Evolutionary conservation across 1,139 yeast species (phyloP).

Genomic region (Nematodospora anomalae): DNA sequence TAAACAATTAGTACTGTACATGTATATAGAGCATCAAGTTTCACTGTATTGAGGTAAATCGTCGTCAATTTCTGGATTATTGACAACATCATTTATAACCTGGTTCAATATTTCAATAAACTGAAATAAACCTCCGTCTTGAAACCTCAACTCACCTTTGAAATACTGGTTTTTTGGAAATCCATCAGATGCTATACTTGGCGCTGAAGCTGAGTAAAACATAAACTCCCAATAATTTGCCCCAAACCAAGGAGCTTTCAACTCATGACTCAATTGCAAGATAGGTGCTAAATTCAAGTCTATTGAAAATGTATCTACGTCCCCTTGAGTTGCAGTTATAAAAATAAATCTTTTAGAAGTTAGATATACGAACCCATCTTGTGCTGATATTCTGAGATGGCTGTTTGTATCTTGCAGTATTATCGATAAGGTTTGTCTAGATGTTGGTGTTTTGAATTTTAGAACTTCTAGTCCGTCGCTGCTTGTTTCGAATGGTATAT

Average conservation of each 20-base stretch:
- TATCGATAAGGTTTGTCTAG: constrained; percentile 27
- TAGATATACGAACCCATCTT: constrained; percentile 37
- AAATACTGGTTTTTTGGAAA: constrained; percentile 42
- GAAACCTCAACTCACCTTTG: constrained; percentile 39
- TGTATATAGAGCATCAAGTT: neutral
- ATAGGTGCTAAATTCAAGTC: constrained; percentile 24
- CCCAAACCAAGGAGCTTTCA: constrained; percentile 57
- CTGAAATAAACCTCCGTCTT: constrained; percentile 50
- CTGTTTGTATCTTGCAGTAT: constrained; percentile 16
- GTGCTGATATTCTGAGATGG: constrained; percentile 26
- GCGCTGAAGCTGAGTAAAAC: constrained; percentile 33
- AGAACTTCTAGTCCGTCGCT: constrained; percentile 21
- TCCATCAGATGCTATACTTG: constrained; percentile 41
- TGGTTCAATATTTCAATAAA: constrained; percentile 32
- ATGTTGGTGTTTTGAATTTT: constrained; percentile 20
- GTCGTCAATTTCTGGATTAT: constrained; percentile 43
- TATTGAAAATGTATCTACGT: constrained; percentile 36
- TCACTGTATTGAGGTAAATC: constrained; percentile 43
- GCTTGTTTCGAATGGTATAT: constrained; percentile 25
- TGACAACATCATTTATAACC: constrained; percentile 31
- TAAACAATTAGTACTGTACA: constrained; percentile 3
- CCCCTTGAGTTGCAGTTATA: constrained; percentile 42
- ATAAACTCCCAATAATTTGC: constrained; percentile 50
- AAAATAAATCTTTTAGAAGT: constrained; percentile 39
- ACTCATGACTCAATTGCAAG: constrained; percentile 34